Conservation (phyloP, 75 land plant genomes). For the Cryptomeria japonica region DNA sequence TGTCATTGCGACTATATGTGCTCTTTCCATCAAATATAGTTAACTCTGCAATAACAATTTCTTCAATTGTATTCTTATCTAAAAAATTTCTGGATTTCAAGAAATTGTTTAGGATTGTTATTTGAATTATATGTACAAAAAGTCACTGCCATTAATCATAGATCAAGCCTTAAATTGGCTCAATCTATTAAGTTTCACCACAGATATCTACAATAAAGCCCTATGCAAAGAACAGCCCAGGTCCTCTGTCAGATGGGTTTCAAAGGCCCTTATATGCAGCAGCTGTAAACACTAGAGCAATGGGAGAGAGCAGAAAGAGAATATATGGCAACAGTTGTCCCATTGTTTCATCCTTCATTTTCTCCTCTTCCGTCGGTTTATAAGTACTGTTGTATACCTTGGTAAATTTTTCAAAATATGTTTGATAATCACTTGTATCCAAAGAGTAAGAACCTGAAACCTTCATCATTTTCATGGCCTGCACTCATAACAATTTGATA, state of each 20-base stretch:
- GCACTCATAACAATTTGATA: background rate
- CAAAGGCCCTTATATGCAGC: slow-evolving; percentile 30
- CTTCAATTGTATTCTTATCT: background rate
- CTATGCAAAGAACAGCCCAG: background rate
- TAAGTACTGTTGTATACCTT: slow-evolving; percentile 42
- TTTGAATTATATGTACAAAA: background rate
- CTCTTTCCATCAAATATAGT: background rate
- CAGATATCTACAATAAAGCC: background rate
- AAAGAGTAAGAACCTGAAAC: slow-evolving; percentile 19
- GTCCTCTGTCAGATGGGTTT: background rate
- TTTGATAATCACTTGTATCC: slow-evolving; percentile 46
- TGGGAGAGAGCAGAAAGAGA: slow-evolving; percentile 60
- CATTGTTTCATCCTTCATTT: slow-evolving; percentile 23
- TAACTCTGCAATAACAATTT: background rate
- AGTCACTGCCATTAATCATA: background rate
- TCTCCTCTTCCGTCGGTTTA: slow-evolving; percentile 22
- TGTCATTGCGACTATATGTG: background rate
- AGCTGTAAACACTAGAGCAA: slow-evolving; percentile 46
- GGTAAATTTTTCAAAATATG: slow-evolving; percentile 72
- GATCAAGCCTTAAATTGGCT: background rate
- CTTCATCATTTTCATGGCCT: slow-evolving; percentile 72
- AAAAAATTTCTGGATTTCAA: background rate
- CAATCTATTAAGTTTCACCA: background rate
- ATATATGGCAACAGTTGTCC: slow-evolving; percentile 57
- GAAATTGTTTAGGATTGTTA: background rate